Conservation (phyloP, 139 green algal species). For the Nannochloris sp. region DNA sequence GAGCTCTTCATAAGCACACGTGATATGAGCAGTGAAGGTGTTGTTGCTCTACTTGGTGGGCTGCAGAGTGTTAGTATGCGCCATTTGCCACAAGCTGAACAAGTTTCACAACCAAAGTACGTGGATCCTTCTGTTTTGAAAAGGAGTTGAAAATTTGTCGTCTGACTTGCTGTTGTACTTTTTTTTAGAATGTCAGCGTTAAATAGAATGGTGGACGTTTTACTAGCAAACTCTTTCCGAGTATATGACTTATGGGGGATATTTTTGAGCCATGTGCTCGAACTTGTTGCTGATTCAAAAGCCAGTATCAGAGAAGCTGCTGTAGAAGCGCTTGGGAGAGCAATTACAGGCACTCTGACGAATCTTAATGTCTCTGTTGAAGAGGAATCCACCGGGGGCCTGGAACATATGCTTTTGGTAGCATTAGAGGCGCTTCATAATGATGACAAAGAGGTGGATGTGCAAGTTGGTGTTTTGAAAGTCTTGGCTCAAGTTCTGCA, state of each 20-base stretch:
- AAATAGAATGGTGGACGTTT: slow-evolving; percentile 60
- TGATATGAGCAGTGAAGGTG: slow-evolving; percentile 49
- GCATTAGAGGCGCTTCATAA: slow-evolving; percentile 58
- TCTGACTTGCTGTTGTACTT: slow-evolving; percentile 12
- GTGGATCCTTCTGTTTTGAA: slow-evolving; percentile 11
- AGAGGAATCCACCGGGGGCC: slow-evolving; percentile 21
- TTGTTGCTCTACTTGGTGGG: slow-evolving; percentile 44
- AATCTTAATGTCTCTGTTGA: slow-evolving; percentile 11
- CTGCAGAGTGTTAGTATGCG: slow-evolving; percentile 34
- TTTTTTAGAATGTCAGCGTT: slow-evolving; percentile 41
- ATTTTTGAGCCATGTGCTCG: slow-evolving; percentile 66
- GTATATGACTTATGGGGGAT: slow-evolving; percentile 68
- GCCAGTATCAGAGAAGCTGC: slow-evolving; percentile 36
- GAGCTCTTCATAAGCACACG: slow-evolving; percentile 57
- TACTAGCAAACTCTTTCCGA: slow-evolving; percentile 53
- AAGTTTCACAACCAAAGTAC: slow-evolving; percentile 21
- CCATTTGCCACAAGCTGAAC: slow-evolving; percentile 22
- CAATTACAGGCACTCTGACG: slow-evolving; percentile 46
- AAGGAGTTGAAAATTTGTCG: neutral
- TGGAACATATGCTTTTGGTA: slow-evolving; percentile 75
- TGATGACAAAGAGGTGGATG: slow-evolving; percentile 48
- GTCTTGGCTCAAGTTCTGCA: slow-evolving; percentile 63
- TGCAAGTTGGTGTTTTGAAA: slow-evolving; percentile 55
- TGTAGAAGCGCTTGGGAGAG: slow-evolving; percentile 56
- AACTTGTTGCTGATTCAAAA: slow-evolving; percentile 40